A percentile compares a stretch with the other conserved stretches of the same genome.
phyloP scores from a whole-genome alignment of 345 rosid species.

The Hibiscus mutabilis region DNA sequence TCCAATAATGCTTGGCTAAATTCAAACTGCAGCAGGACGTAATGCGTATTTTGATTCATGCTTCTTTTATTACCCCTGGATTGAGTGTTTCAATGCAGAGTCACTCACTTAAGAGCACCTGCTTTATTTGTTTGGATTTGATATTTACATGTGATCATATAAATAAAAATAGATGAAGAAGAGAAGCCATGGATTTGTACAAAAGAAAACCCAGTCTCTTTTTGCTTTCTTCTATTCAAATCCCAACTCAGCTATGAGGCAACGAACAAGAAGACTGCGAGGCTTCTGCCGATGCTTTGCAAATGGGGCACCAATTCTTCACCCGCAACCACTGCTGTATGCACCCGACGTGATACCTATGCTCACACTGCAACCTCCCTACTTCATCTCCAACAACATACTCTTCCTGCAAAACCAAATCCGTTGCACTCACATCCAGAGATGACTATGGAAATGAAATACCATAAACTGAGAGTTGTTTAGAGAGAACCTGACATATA shows the following conservation, averaged over 20 bases:
- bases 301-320: conserved; percentile 96
- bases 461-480: background rate
- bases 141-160: conserved; percentile 23
- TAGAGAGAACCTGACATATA: conserved; percentile 56
- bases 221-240: conserved; percentile 13
- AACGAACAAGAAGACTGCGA: conserved; percentile 7
- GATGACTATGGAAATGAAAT: background rate
- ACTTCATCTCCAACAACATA: conserved; percentile 64
- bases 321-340: conserved; percentile 76
- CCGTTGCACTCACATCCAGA: background rate
- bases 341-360: conserved; percentile 58
- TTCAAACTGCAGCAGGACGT: background rate
- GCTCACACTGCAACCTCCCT: conserved; percentile 76
- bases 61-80: background rate
- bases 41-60: background rate
- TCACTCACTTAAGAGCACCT: background rate
- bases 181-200: conserved; percentile 26
- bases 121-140: conserved; percentile 27
- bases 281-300: conserved; percentile 60
- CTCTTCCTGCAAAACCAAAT: conserved; percentile 57
- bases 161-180: background rate
- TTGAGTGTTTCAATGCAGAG: conserved; percentile 9
- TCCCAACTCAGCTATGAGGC: conserved; percentile 5
- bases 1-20: background rate
- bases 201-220: conserved; percentile 18